Base-by-base conservation (phyloP, 1,284 basidiomycete genomes). In the Ceratobasidium sp. region DNA sequence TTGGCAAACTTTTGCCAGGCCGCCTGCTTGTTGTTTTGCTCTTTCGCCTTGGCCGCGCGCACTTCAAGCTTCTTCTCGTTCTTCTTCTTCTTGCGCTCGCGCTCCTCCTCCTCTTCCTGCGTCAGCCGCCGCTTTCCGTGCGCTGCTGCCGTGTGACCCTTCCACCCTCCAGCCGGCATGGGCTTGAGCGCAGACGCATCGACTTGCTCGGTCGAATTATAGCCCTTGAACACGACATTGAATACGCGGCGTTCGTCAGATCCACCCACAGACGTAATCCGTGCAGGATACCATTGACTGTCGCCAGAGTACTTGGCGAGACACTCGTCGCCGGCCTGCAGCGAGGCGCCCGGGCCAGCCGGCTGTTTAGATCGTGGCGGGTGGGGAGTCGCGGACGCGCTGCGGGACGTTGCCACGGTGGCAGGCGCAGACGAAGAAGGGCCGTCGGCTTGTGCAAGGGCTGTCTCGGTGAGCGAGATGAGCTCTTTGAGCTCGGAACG, bases 1-100 rank as follows among this genome's bases (percentile, higher is more conserved):
- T 97, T 97, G 13, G 97, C 94, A 87, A 99, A 99, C 86, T 95
- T 96, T 85, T 98, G 95, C 97, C 97, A 99, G 25, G 92, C 92
- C 79, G 90, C 90, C 86, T 98, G 95, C 86, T 97, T 97, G 77
- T 89, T 89, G 68, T 88, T 89, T 84, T 97, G 95, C 82, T 97
- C 96, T 83, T 95, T 94, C 9, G 95, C 92, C 85, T 97, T 97
- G 22, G 91, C 90, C 57, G 95, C 94, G 81, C 91, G 91, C 7
- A 86, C 89, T 86, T 96, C 95, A 77, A 95, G 83, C 86, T 98
- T 98, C 87, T 97, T 98, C 86, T 98, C 97, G 82, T 96, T 98
- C 86, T 95, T 95, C 87, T 94, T 95, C 88, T 96, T 96, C 89
- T 96, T 97, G 85, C 87, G 88, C 81, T 95, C 95, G 83, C 91